Conservation (phyloP, 2,329 filamentous ascomycete genomes). For the Setomelanomma holmii region DNA sequence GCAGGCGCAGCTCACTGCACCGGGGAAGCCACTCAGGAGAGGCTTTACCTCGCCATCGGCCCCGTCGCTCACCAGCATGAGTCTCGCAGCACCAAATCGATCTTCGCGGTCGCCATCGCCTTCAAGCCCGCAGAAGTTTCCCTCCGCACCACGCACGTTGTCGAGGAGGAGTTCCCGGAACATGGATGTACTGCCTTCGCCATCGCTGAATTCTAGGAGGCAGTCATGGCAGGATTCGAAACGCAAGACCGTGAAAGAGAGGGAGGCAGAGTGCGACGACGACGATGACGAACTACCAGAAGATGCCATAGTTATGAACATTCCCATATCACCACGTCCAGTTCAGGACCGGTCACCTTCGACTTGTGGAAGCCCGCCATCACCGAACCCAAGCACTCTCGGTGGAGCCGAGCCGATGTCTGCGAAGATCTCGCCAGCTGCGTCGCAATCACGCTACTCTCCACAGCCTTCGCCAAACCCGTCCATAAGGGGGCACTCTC, state of each 20-base stretch:
- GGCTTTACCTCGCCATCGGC: constrained; percentile 51
- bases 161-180: constrained; percentile 44
- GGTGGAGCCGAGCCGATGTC: constrained; percentile 26
- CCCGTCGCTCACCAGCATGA: constrained; percentile 40
- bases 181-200: constrained; percentile 39
- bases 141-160: constrained; percentile 38
- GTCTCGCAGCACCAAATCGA: constrained; percentile 40
- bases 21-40: constrained; percentile 48
- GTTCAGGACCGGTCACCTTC: constrained; percentile 47
- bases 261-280: constrained; percentile 82
- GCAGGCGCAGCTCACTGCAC: constrained; percentile 48
- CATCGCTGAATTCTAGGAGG: constrained; percentile 49
- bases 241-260: constrained; percentile 71
- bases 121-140: constrained; percentile 32
- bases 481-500: constrained; percentile 27
- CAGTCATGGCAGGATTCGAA: constrained; percentile 69
- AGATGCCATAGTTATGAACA: constrained; percentile 79
- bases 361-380: constrained; percentile 37
- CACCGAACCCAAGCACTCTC: constrained; percentile 21
- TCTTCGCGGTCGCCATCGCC: constrained; percentile 48
- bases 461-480: constrained; percentile 29
- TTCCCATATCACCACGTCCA: constrained; percentile 74
- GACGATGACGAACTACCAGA: constrained; percentile 76
- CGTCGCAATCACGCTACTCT: constrained; percentile 26
- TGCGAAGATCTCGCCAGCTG: constrained; percentile 33